Base-by-base conservation (phyloP, 257 asterid genomes). In the Cinchona pubescens region DNA sequence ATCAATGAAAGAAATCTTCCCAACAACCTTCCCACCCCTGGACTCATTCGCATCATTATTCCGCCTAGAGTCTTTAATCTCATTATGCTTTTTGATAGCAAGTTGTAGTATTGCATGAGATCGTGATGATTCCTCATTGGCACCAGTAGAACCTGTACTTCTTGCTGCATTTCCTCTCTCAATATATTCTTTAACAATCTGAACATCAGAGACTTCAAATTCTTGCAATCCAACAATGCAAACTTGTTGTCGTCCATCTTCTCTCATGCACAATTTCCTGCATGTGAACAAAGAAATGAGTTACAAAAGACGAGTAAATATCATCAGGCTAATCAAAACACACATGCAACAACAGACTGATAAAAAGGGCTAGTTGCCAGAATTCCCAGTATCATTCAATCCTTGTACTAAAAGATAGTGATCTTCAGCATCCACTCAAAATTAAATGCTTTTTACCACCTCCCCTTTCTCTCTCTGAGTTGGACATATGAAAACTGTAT, bases 181-280 rank as follows among this genome's bases (percentile, higher is more conserved):
- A 77, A 92, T 95, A 71, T 82, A 91, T 81, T 92, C 99, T 82
- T 90, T 92, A 74, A 92, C 99, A 75, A 91, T 87, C 82, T 90
- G 94, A 79, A 95, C 96, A 81, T 95, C 99, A 64, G 90, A 91
- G 64, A 95, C 96, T 95, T 91, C 97, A 82, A 92, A 92, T 80
- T 95, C 97, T 83, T 92, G 99, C 79, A 95, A 81, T 75, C 99
- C 99, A 73, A 95, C 99, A 85, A 95, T 95, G 86, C 99, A 95
- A 80, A 95, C 98, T 85, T 95, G 96, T 78, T 95, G 96, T 72
- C 96, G 88, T 45, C 96, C 98, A 79, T 95, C 97, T 84, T 95
- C 99, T 87, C 98, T 90, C 99, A 95, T 95, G 74, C 96, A 89
- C 43, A 94, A 84, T 88, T 92, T 94, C 89, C 99, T 94, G 75